Conservation (phyloP, 2,329 filamentous ascomycete species). For the Fusarium sp. region DNA sequence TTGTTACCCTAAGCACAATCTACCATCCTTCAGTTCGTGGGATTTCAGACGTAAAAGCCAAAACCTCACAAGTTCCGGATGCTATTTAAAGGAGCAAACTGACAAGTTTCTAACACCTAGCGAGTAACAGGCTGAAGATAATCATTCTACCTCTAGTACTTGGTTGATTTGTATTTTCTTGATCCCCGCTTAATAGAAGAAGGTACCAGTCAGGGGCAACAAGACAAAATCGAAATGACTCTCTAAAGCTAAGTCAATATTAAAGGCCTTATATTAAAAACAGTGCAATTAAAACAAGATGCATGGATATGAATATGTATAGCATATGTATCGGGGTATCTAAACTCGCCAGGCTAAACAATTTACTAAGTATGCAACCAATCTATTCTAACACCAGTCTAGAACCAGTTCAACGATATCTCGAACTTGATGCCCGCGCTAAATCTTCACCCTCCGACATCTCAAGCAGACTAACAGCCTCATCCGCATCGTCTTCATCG, state of each 20-base stretch:
- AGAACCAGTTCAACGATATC: constrained; percentile 19
- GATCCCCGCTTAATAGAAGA: background rate
- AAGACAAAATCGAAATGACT: background rate
- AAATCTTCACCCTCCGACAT: constrained; percentile 45
- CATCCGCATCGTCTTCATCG: constrained; percentile 51
- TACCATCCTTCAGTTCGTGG: no score
- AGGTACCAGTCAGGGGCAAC: background rate
- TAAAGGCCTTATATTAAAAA: background rate
- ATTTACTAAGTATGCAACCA: constrained; percentile 6
- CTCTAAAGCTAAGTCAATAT: background rate
- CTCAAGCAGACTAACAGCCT: constrained; percentile 46
- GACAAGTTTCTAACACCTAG: no score
- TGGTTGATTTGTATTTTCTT: no score
- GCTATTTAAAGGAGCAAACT: no score
- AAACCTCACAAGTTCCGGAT: no score
- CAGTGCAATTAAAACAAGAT: background rate
- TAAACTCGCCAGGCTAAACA: constrained; percentile 16
- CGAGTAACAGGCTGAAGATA: no score
- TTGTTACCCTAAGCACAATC: no score
- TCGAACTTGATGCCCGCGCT: constrained; percentile 34
- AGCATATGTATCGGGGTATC: constrained; percentile 32
- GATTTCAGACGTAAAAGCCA: no score
- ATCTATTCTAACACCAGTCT: background rate
- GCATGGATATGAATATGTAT: constrained; percentile 11
- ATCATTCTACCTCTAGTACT: no score